These are phyloP conservation scores for Globomyces sp. DNA, from an alignment of 371 early-diverging fungal genomes.

Conservation along the genomic window DNA sequence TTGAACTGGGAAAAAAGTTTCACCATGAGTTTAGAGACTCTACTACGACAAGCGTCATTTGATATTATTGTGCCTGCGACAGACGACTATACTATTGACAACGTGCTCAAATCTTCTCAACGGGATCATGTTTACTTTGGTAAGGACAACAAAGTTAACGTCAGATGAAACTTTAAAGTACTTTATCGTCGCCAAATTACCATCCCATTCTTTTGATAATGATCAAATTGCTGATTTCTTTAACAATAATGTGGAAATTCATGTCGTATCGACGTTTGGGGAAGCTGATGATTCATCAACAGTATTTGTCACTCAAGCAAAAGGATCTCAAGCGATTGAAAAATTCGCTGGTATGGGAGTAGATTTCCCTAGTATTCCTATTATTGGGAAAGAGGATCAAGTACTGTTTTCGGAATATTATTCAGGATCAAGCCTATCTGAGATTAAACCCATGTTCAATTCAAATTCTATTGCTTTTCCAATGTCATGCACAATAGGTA, in stretches of 20 bases:
- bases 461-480: neutral
- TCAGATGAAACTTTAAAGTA: constrained; percentile 6
- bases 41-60: too few species aligned
- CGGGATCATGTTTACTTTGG: too few species aligned
- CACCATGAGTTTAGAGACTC: too few species aligned
- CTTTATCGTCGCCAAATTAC: neutral
- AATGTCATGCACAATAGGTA: neutral
- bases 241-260: neutral
- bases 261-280: neutral
- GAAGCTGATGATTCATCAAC: neutral
- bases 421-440: neutral
- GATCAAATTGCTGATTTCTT: neutral
- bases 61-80: too few species aligned
- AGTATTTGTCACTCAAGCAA: neutral
- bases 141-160: too few species aligned
- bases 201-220: neutral
- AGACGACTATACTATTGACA: too few species aligned
- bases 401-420: constrained; percentile 12
- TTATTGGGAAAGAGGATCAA: constrained; percentile 10
- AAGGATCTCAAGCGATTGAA: neutral
- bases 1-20: too few species aligned
- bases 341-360: constrained; percentile 14
- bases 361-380: neutral
- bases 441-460: neutral
- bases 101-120: too few species aligned